Percentiles rank a stretch among this genome's conserved stretches.
Evolutionary conservation across 768 basidiomycete species (phyloP).

Genomic region (Suillus luteus): DNA sequence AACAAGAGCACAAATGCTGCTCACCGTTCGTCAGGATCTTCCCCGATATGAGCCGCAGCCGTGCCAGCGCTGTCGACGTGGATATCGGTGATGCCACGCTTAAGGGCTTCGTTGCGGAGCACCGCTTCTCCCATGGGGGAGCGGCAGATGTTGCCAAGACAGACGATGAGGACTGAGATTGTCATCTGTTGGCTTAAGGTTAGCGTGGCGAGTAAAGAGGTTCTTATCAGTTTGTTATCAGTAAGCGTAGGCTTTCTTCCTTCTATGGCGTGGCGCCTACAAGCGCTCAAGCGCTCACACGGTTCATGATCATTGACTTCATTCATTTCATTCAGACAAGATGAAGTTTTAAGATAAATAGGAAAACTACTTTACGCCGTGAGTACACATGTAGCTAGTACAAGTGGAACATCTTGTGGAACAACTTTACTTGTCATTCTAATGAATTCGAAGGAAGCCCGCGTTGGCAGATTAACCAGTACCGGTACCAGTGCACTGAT

Average conservation of each 20-base stretch:
- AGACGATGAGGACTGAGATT: conserved; percentile 71
- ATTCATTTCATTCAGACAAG: neutral
- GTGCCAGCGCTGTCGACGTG: conserved; percentile 85
- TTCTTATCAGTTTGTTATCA: neutral
- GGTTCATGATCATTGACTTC: too few relatives aligned
- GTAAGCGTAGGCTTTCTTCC: neutral
- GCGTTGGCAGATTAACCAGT: neutral
- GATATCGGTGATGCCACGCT: conserved; percentile 62
- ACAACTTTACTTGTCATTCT: neutral
- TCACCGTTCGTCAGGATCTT: conserved; percentile 82
- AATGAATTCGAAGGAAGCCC: neutral
- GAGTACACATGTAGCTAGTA: neutral
- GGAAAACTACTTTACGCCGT: neutral
- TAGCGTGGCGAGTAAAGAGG: neutral
- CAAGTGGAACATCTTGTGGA: neutral
- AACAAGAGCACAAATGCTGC: conserved; percentile 8
- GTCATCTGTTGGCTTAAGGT: conserved; percentile 20
- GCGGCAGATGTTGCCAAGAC: conserved; percentile 84
- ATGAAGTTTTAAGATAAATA: neutral
- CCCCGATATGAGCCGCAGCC: conserved; percentile 79
- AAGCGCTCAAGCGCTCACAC: neutral
- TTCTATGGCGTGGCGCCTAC: neutral
- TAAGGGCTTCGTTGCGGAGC: conserved; percentile 63
- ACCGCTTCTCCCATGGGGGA: conserved; percentile 95
- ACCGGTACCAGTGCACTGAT: neutral